Evolutionary conservation across 352 stramenopile species (phyloP), one percentile per base, ranked within the genome.

Genomic region (Phytopythium delawarense): DNA sequence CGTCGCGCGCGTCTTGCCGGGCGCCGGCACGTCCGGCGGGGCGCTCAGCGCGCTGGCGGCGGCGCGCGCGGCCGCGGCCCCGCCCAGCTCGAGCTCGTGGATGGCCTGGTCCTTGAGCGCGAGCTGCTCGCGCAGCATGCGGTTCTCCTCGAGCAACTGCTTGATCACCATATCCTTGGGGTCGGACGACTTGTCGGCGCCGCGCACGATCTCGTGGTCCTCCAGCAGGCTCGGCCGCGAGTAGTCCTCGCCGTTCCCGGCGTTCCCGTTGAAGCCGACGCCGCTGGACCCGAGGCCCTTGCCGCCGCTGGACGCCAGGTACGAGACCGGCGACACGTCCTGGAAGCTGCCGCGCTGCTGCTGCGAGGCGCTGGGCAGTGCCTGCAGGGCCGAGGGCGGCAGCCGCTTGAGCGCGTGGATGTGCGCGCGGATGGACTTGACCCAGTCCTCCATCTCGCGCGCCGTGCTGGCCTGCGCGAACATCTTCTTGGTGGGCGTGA

Each of bases 131-230:
- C 85, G 76, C 8, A 94, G 64, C 57, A 86, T 70, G 0, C 85
- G 74, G 61, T 94, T 94, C 60, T 94, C 85, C 64, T 94, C 85
- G 42, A 94, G 58, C 9, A 94, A 57, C 56, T 94, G 85, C 69
- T 94, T 94, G 69, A 94, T 94, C 9, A 94, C 83, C 50, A 94
- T 63, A 62, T 94, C 85, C 57, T 94, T 94, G 6, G 85, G 85
- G 56, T 94, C 85, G n/a, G 83, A 87, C 25, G 80, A 91, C 44
- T 87, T 83, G 51, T 90, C 79, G 0, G 84, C 85, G 18, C 85
- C 79, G 21, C 81, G 81, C n/a, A 94, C 85, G 55, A 94, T 88
- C 59, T 94, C 85, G 49, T 92, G 85, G 65, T 89, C 81, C 57
- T 94, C 85, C 18, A 92, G 62, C 67, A 94, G 86, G 63, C 83